Evolutionary conservation across 2,329 filamentous ascomycete genomes (phyloP), one percentile per base, ranked within the genome.

Genomic region (Microthyrium microscopicum): DNA sequence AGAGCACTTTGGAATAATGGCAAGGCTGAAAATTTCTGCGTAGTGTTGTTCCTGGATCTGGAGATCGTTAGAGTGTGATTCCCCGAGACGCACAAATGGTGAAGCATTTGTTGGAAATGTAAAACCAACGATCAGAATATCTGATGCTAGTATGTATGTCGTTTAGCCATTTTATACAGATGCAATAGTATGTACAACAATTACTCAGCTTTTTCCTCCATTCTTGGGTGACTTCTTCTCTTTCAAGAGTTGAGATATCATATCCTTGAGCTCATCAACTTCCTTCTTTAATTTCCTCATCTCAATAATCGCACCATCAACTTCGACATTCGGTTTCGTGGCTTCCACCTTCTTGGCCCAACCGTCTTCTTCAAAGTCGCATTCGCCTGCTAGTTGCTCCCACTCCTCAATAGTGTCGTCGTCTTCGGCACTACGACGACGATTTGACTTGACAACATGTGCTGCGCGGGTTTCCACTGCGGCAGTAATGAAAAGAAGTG

Each of bases 381-480:
- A 51, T 33, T 79, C 68, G 5, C 62, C 62, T 6, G 64, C 56
- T 49, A 87, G 62, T 52, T 93, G 78, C 57, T 98, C 89, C 89
- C 89, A 98, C 51, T 94, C 87, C 49, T 95, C 79, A 6, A 78
- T 58, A 1, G 73, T 73, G 43, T 94, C 84, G 44, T 98, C 89
- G 43, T 98, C 89, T 3, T 77, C 77, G 43, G 94, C 85, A 25
- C 85, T 83, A 12, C 79, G 61, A 12, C 67, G 68, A 1, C 89
- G 67, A 51, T 95, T 95, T 35, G 61, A 64, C 17, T 64, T 66
- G 27, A 94, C 82, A 3, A 61, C 62, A 22, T 63, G 61, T 1
- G 60, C 60, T 6, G 56, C 52, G 5, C 49, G 40, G 11, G 54
- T 57, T 37, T 62, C 61, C 15, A 64, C 62, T 40, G 67, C 69